These are phyloP conservation scores for Scedosporium boydii DNA, from an alignment of 2,329 filamentous ascomycete genomes.

Conservation along the genomic window DNA sequence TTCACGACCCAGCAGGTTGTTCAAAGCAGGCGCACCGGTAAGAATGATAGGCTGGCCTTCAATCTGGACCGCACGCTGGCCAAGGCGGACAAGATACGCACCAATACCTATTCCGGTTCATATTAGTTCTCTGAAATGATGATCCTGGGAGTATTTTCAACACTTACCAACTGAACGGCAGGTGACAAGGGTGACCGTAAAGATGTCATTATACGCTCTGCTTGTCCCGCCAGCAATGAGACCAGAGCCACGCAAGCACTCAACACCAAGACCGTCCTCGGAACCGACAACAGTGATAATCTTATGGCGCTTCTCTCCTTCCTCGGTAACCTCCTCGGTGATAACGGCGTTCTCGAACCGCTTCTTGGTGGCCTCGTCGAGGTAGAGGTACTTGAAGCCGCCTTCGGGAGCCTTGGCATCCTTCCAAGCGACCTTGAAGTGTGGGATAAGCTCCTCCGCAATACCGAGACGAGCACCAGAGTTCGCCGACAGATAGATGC, in stretches of 20 bases:
- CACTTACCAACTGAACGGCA: slow-evolving; percentile 85
- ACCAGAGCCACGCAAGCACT: slow-evolving; percentile 93
- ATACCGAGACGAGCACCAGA: slow-evolving; percentile 96
- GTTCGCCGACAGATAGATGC: slow-evolving; percentile 97
- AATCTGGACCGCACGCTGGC: slow-evolving; percentile 96
- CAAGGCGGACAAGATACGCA: slow-evolving; percentile 95
- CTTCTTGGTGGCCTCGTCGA: slow-evolving; percentile 77
- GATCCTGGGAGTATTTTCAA: slow-evolving; percentile 13
- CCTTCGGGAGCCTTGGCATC: slow-evolving; percentile 68
- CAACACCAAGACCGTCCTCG: slow-evolving; percentile 93
- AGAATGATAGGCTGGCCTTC: slow-evolving; percentile 98
- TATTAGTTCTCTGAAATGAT: not conserved
- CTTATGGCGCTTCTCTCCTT: slow-evolving; percentile 85
- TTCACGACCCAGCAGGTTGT: slow-evolving; percentile 95
- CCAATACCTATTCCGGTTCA: slow-evolving; percentile 58
- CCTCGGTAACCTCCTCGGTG: slow-evolving; percentile 77
- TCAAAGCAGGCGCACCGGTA: slow-evolving; percentile 92
- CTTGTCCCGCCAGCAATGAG: slow-evolving; percentile 97
- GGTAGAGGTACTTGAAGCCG: slow-evolving; percentile 95
- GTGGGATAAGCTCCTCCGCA: slow-evolving; percentile 90
- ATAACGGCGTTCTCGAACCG: slow-evolving; percentile 67
- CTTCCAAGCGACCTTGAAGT: slow-evolving; percentile 97
- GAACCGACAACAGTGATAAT: slow-evolving; percentile 88
- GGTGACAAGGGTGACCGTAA: slow-evolving; percentile 94
- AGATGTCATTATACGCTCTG: slow-evolving; percentile 96